Evolutionary conservation across 768 basidiomycete species (phyloP), one percentile per base, ranked within the genome.

Genomic region (Agaricus blazei): DNA sequence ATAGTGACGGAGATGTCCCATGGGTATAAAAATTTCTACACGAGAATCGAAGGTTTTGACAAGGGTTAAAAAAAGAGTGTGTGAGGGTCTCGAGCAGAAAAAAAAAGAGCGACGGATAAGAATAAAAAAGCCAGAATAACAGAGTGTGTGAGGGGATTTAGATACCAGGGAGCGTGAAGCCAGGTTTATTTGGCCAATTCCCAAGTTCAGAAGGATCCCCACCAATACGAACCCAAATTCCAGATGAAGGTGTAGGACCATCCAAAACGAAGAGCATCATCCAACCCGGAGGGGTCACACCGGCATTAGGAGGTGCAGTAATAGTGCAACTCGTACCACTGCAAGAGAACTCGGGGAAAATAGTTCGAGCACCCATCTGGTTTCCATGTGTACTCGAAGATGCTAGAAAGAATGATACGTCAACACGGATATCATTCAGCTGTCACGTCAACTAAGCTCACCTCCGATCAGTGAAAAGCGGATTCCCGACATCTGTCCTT

Each of bases 351-450:
- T 75, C 78, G 3, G 93, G 87, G 75, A 90, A 90, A 61, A 91
- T 69, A 1, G 80, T 83, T 52, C 87, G 77, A 1, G 80, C 78
- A 1, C 85, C 87, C 85, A 90, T 90, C 0, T 81, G 70, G 60
- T 90, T 90, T 9, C 88, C 88, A 63, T 89, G 88, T 0, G 87
- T 88, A 54, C 85, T 88, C 27, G 88, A 88, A 0, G 80, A 80
- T 3, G 87, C 88, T 84, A 54, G 11, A 36, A 34, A 45, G 28
- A 24, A 51, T 55, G 34, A 44, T 51, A 12, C 19, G 63, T 60
- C 23, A 48, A 15, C n/a, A 23, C n/a, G 44, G 24, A 24, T 19
- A 11, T 12, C 2, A 7, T 28, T 26, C 2, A 57, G 27, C 7
- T 34, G 34, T 7, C 34, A 34, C 34, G 51, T 19, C 9, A 46